Evolutionary conservation across 192 early-diverging fungal genomes (phyloP).

Genomic region (Irineochytrium annulatum): DNA sequence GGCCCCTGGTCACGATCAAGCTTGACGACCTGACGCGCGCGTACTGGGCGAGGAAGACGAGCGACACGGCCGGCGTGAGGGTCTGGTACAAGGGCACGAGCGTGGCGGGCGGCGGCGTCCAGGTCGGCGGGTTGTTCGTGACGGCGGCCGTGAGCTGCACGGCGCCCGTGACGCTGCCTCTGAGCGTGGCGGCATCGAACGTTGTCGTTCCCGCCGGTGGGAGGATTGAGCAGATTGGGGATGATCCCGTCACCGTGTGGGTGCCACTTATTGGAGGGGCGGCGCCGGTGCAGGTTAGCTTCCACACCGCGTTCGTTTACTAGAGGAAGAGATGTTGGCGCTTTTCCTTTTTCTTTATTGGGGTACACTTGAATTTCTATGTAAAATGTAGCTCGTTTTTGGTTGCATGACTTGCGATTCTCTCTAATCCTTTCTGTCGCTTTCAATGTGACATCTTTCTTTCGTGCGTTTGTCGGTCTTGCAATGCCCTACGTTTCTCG

Average conservation of each 20-base stretch:
- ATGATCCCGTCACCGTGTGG: conserved; percentile 5
- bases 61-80: background rate
- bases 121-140: background rate
- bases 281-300: no score
- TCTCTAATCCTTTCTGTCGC: no score
- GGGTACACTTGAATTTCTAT: no score
- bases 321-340: no score
- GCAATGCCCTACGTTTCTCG: no score
- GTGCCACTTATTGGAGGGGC: background rate
- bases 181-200: background rate
- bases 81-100: background rate
- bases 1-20: conserved; percentile 7
- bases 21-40: conserved; percentile 3
- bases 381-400: no score
- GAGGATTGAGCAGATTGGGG: conserved; percentile 13
- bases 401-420: no score
- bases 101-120: background rate
- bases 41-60: conserved; percentile 2
- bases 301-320: no score
- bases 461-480: no score
- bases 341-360: no score
- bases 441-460: no score
- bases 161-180: conserved; percentile 5
- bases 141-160: conserved; percentile 4
- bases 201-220: conserved; percentile 3